Conservation (phyloP, 805 yeast species). For the Starmerella potacharoeniae region DNA sequence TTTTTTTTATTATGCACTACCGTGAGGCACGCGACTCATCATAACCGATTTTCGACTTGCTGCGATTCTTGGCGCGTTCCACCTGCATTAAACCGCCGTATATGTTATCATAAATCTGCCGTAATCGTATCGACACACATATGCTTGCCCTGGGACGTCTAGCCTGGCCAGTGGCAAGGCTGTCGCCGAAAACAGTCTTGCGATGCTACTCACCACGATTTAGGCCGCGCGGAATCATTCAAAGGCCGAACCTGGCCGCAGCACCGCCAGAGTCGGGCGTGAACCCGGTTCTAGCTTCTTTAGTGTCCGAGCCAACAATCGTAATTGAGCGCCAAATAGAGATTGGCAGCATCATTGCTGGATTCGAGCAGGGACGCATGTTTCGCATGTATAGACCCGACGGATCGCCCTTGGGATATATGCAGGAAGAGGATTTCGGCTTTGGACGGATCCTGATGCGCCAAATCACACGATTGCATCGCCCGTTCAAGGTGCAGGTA, state of each 20-base stretch:
- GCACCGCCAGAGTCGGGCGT: neutral
- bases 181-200: neutral
- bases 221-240: neutral
- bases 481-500: constrained; percentile 47
- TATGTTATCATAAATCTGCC: neutral
- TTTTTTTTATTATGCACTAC: no score
- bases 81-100: neutral
- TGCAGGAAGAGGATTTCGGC: constrained; percentile 73
- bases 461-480: constrained; percentile 71
- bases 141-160: neutral
- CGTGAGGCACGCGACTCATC: no score
- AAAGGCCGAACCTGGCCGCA: constrained; percentile 7
- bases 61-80: no score
- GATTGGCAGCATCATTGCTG: constrained; percentile 72
- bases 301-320: constrained; percentile 68
- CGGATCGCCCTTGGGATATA: constrained; percentile 67
- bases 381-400: constrained; percentile 57
- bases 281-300: constrained; percentile 39
- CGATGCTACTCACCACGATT: constrained; percentile 6
- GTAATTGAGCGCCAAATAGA: constrained; percentile 84
- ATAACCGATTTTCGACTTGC: no score
- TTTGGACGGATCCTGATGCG: constrained; percentile 58
- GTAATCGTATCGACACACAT: neutral
- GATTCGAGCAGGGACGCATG: constrained; percentile 83
- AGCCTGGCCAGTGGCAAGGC: neutral